A percentile compares a stretch with the other conserved stretches of the same genome.
Evolutionary conservation across 805 yeast genomes (phyloP).

Genomic region (Lachancea thermotolerans): DNA sequence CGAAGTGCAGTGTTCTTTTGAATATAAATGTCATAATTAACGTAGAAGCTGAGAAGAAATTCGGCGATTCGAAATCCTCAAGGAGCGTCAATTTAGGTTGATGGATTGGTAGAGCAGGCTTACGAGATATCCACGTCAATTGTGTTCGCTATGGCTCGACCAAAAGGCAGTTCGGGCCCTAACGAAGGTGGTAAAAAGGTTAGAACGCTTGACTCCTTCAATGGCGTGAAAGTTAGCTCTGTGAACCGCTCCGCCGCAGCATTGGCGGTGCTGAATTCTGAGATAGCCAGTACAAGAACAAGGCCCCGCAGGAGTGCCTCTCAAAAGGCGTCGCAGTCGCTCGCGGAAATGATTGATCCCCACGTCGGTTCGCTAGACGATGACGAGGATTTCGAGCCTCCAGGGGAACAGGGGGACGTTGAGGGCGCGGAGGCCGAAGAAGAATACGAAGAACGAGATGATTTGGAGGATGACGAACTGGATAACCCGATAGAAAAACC

Average conservation of each 20-base stretch:
- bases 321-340: conserved; percentile 4
- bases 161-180: neutral
- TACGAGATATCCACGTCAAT: no score
- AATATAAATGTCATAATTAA: no score
- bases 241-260: conserved; percentile 4
- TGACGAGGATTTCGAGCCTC: conserved; percentile 7
- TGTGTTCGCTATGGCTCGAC: conserved; percentile 1
- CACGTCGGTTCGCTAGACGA: conserved; percentile 1
- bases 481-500: neutral
- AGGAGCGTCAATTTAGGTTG: no score
- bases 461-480: neutral
- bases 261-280: conserved; percentile 4
- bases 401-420: neutral
- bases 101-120: no score
- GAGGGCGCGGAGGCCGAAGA: neutral
- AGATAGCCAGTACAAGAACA: neutral
- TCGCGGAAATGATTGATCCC: conserved; percentile 7
- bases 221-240: neutral
- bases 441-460: neutral
- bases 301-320: conserved; percentile 6
- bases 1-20: no score
- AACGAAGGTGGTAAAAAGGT: neutral
- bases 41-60: no score
- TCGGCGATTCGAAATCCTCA: no score
- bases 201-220: conserved; percentile 3